Evolutionary conservation across 495 filamentous ascomycete genomes (phyloP).

Genomic region (Penicillium robsamsonii): DNA sequence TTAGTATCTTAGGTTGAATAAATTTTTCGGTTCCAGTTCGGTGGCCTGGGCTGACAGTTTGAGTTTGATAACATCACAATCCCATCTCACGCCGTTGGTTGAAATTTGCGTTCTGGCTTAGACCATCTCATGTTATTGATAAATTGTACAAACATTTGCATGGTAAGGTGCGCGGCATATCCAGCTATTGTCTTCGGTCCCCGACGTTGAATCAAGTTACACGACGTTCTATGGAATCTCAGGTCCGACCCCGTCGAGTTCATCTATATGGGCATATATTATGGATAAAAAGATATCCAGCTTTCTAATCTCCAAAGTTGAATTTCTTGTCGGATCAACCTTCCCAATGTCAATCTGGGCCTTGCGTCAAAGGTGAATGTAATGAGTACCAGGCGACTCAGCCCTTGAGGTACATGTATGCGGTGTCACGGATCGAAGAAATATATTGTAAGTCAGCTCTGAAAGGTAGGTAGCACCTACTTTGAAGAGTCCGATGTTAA

Average conservation of each 20-base stretch:
- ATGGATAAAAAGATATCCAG: background rate
- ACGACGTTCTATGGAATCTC: slow-evolving; percentile 1
- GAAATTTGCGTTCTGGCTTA: background rate
- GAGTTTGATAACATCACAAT: background rate
- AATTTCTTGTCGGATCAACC: background rate
- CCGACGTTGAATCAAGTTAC: slow-evolving; percentile 15
- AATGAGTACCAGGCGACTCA: slow-evolving; percentile 3
- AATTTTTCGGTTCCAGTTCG: background rate
- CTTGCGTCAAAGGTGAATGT: background rate
- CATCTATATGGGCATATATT: background rate
- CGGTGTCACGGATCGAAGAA: slow-evolving; percentile 6
- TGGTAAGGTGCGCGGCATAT: slow-evolving; percentile 1
- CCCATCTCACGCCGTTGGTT: background rate
- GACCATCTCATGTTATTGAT: background rate
- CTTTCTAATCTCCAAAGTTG: background rate
- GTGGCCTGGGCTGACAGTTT: background rate
- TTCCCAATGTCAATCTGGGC: background rate
- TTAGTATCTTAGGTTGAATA: background rate
- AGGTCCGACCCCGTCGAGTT: background rate
- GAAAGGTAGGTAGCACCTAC: slow-evolving; percentile 9
- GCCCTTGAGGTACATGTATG: slow-evolving; percentile 13
- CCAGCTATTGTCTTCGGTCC: background rate
- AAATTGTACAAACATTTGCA: slow-evolving; percentile 15
- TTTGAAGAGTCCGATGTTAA: slow-evolving; percentile 12
- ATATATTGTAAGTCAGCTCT: slow-evolving; percentile 3